Conservation (phyloP, 306 rosid species). For the Quercus aquifolioides region DNA sequence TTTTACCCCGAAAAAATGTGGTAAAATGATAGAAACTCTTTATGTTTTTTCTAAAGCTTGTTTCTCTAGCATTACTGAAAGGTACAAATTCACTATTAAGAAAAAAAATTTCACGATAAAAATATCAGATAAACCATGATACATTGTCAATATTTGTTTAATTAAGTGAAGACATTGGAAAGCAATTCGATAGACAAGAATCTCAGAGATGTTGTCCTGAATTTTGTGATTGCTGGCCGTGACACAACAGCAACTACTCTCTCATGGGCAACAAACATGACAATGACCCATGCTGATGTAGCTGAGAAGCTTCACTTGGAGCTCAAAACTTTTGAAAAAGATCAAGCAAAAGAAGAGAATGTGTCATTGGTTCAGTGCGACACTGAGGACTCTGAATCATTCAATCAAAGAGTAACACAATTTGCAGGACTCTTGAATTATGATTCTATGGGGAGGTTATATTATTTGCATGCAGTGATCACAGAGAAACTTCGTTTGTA, state of each 20-base stretch:
- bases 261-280: constrained; percentile 87
- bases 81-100: not conserved
- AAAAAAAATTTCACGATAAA: not conserved
- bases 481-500: constrained; percentile 86
- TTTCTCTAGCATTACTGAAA: not conserved
- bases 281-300: constrained; percentile 68
- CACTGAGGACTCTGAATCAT: constrained; percentile 46
- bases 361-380: constrained; percentile 43
- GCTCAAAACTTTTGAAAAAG: constrained; percentile 66
- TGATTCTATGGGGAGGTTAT: constrained; percentile 60
- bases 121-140: constrained; percentile 74
- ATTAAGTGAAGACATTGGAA: constrained; percentile 45
- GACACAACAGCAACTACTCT: constrained; percentile 96
- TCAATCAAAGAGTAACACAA: constrained; percentile 53
- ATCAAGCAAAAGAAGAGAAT: constrained; percentile 54
- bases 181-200: constrained; percentile 58
- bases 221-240: constrained; percentile 95
- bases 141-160: constrained; percentile 84
- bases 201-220: constrained; percentile 80
- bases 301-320: constrained; percentile 69
- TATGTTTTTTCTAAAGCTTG: not conserved
- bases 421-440: constrained; percentile 58
- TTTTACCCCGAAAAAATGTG: constrained; percentile 3
- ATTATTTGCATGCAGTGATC: constrained; percentile 80
- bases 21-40: constrained; percentile 22